Base-by-base conservation (phyloP, 2,329 filamentous ascomycete genomes). In the Fusarium sp. region DNA sequence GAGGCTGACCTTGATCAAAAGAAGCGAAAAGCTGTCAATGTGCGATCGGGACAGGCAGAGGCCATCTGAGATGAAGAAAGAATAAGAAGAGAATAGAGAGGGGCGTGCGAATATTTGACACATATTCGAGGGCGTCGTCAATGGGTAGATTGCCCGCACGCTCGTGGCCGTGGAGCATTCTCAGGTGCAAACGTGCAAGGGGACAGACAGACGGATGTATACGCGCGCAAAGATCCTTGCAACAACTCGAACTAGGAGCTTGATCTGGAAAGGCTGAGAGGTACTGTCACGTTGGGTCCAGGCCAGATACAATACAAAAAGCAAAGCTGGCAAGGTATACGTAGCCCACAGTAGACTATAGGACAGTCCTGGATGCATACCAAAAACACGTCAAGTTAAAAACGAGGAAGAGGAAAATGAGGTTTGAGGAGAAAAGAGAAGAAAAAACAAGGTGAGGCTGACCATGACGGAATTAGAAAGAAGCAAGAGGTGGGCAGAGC, bases 261-360 rank as follows among this genome's bases (percentile, higher is more conserved):
- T 62, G 65, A 72, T 71, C 72, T 73, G 68, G 71, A 70, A 74
- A 73, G 73, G 68, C 58, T 73, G 57, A 70, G 52, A 55, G 53
- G 41, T 29, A 59, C 30, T 73, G 67, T 65, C 53, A 62, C 48
- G 68, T 52, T 68, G 51, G 29, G 42, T 47, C 60, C 34, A 37
- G 18, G 18, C 18, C 18, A 37, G 34, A 37, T 37, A 37, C 6
- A 37, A 69, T 65, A 48, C 51, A 18, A 55, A 40, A 52, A 49
- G 61, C 61, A 70, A 74, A 42, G 59, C 25, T 44, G 61, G 57
- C 56, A 60, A 48, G 34, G 47, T 29, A 53, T 29, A 42, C 34
- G 34, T 37, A 37, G 34, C n/a, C 34, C 18, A 37, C 34, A 37
- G 34, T n/a, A n/a, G 34, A 37, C 10, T 37, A 37, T 37, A 37